Evolutionary conservation across 2,329 filamentous ascomycete genomes (phyloP), one percentile per base, ranked within the genome.

Genomic region (Aspergillus spinulosporus): DNA sequence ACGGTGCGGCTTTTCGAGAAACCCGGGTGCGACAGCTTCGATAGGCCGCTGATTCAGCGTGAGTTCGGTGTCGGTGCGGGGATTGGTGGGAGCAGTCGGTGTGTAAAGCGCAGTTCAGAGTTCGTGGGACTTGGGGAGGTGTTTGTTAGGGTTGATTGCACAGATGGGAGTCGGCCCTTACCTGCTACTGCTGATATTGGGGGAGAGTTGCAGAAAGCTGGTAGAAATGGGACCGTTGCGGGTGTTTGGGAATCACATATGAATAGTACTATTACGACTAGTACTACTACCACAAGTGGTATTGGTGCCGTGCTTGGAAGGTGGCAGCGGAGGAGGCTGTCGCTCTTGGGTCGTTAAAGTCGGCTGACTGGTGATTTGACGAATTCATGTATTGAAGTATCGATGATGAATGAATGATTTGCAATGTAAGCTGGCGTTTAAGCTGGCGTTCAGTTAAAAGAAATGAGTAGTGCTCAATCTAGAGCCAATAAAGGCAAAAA

Each of bases 1-100:
- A 68, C 65, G 11, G 66, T 73, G 53, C 65, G 69, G 28, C 52
- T 74, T 1, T 67, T 72, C 54, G 70, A 74, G 43, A 62, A 67
- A 0, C 67, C 71, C 0, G 69, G 63, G 2, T 74, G 71, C 40
- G 57, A 2, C 8, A 14, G 9, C 21, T 7, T 66, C 4, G 68
- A 72, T 39, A 49, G 58, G 3, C 66, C 71, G 1, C 60, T 73
- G 0, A 57, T 73, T 45, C 59, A 45, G 15, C 53, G 65, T 28
- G 58, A 62, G 6, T 52, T 71, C 1, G 53, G 52, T 26, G 26
- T 15, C 34, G 28, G 48, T 7, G 37, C 36, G 36, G 43, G 32
- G 7, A n/a, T 34, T 31, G 39, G 42, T 4, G 53, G 47, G 62
- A 29, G 59, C 63, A 71, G 68, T 50, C 54, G 54, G 4, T 74